Evolutionary conservation across 2,329 filamentous ascomycete species (phyloP).

Genomic region (Knufia fluminis): DNA sequence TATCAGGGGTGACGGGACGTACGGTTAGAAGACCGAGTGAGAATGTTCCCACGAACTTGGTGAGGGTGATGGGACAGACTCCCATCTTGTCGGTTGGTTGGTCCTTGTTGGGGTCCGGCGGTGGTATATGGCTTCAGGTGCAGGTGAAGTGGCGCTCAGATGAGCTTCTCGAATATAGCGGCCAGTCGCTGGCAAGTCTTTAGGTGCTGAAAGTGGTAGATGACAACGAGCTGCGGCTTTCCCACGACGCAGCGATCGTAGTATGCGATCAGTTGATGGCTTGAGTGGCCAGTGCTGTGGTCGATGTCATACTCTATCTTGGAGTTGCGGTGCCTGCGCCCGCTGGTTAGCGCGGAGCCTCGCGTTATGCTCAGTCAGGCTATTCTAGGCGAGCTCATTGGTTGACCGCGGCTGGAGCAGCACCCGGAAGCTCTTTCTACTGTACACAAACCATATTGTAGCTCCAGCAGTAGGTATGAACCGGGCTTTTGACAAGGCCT

Average conservation of each 20-base stretch:
- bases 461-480: too few species aligned
- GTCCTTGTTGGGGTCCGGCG: not conserved
- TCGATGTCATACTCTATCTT: not conserved
- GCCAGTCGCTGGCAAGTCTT: too few species aligned
- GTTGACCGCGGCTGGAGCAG: not conserved
- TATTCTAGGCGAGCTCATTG: constrained; percentile 7
- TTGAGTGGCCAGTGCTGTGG: not conserved
- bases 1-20: too few species aligned
- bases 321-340: constrained; percentile 1
- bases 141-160: not conserved
- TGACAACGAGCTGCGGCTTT: not conserved
- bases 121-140: not conserved
- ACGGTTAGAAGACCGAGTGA: constrained; percentile 83
- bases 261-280: not conserved
- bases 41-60: constrained; percentile 89
- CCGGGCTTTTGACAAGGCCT: not conserved
- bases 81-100: constrained; percentile 15
- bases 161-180: too few species aligned
- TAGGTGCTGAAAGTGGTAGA: too few species aligned
- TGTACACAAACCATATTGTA: not conserved
- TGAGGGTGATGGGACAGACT: constrained; percentile 57
- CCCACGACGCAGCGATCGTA: not conserved
- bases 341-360: not conserved
- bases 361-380: not conserved
- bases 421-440: not conserved